Base-by-base conservation (phyloP, 768 basidiomycete species). In the Boletus huronensis region DNA sequence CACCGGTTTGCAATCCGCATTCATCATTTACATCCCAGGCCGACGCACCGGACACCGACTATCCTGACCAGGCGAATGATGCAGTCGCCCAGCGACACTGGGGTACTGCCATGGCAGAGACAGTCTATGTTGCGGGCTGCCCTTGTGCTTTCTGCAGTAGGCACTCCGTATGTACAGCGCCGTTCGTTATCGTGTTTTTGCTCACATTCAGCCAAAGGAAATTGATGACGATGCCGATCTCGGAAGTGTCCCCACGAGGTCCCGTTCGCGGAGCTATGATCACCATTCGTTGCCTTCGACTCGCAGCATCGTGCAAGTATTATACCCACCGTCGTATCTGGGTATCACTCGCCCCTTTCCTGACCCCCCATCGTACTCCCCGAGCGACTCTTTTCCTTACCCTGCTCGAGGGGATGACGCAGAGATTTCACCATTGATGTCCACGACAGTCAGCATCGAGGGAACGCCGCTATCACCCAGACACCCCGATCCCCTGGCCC, bases 291-390 rank as follows among this genome's bases (percentile, higher is more conserved):
- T 67, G 39, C 67, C 69, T 46, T 53, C 69, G 1, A 56, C 56
- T 19, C 52, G 54, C 23, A 63, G 55, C 35, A 40, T 70, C 32
- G 50, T 67, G 31, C 57, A 69, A n/a, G 57, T 69, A 6, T 39
- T 72, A 11, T 72, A 72, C 43, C 57, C 69, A 6, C 56, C 62
- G 0, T 62, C 64, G 17, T 63, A 58, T 54, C 35, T 53, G 44
- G 57, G 45, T 47, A 41, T 17, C 11, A 45, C 46, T 31, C 19
- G 40, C 40, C 38, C 53, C 21, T 41, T 48, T 44, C 54, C 56
- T 43, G 42, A 53, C 19, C 70, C 66, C 2, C 68, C 67, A 9
- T 52, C 64, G 6, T 68, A 68, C 28, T 57, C 46, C n/a, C 38
- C 13, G 31, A 46, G 42, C 14, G 39, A 58, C 21, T 41, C n/a